A percentile compares a stretch with the other conserved stretches of the same genome.
These are phyloP conservation scores for Hypoxylon sp. DNA, from an alignment of 2,329 filamentous ascomycete species.

Conservation along the genomic window DNA sequence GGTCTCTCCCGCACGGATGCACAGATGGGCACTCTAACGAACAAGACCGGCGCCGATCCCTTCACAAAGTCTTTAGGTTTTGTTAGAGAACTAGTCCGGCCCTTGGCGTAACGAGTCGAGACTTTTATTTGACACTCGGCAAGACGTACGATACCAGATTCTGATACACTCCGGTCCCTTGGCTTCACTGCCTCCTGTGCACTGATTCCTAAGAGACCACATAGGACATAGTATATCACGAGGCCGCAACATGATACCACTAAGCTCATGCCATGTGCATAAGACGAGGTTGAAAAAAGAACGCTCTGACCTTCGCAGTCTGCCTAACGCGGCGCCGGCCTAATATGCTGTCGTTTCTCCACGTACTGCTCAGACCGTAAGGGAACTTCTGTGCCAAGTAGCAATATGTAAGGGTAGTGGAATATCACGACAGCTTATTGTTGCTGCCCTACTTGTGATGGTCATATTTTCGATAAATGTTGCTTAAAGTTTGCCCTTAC, in stretches of 20 bases:
- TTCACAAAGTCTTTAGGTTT: not conserved
- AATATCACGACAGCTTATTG: not conserved
- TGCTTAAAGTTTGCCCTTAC: not conserved
- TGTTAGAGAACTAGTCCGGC: not conserved
- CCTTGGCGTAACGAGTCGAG: conserved; percentile 3
- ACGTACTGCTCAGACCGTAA: not conserved
- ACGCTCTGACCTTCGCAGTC: not conserved
- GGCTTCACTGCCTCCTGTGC: conserved; percentile 7
- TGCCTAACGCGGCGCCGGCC: no score
- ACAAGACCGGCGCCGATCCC: not conserved
- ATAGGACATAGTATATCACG: no score
- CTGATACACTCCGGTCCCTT: conserved; percentile 16
- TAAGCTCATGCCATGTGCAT: not conserved
- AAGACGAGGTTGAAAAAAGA: not conserved
- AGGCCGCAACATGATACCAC: not conserved
- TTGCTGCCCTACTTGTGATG: not conserved
- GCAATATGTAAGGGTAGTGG: no score
- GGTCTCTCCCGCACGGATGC: not conserved
- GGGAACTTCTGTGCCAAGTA: no score
- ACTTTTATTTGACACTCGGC: not conserved
- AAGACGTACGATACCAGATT: not conserved
- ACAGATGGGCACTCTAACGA: not conserved
- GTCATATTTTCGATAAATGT: not conserved
- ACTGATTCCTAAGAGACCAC: not conserved
- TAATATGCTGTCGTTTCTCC: not conserved